Evolutionary conservation across 345 rosid genomes (phyloP).

Genomic region (Eucalyptus leucophloia): DNA sequence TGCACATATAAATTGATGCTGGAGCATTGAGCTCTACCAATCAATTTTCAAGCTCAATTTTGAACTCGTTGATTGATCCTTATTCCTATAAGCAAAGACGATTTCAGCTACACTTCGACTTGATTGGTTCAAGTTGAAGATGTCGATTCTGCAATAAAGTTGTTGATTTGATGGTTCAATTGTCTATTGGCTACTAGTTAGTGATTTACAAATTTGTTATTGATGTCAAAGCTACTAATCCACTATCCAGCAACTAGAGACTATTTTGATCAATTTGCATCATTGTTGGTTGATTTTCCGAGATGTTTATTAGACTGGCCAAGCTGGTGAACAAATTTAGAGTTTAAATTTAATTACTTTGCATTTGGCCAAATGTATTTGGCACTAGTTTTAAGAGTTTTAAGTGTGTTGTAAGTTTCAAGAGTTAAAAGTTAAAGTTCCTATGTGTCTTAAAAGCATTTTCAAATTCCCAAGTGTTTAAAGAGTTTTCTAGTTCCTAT

Average conservation of each 20-base stretch:
- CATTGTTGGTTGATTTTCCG: background rate
- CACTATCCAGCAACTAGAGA: background rate
- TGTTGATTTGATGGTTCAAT: background rate
- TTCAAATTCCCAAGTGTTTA: background rate
- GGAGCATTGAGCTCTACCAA: background rate
- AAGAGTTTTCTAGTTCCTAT: background rate
- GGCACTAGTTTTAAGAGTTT: background rate
- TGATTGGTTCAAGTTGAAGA: background rate
- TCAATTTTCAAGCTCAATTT: background rate
- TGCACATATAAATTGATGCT: background rate
- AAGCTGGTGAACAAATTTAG: background rate
- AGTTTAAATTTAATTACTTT: background rate
- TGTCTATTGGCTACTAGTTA: too few species aligned
- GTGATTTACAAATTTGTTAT: too few species aligned
- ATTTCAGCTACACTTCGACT: background rate
- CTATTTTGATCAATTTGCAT: background rate
- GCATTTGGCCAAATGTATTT: background rate
- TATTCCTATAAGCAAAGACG: background rate
- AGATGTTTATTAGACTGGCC: background rate
- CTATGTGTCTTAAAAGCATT: background rate
- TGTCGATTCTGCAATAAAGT: rapidly evolving
- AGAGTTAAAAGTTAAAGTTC: background rate
- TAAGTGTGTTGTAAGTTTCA: background rate
- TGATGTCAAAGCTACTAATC: background rate
- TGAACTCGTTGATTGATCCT: background rate